Evolutionary conservation across 164 flowering plant genomes (phyloP).

Genomic region (Piper longum): DNA sequence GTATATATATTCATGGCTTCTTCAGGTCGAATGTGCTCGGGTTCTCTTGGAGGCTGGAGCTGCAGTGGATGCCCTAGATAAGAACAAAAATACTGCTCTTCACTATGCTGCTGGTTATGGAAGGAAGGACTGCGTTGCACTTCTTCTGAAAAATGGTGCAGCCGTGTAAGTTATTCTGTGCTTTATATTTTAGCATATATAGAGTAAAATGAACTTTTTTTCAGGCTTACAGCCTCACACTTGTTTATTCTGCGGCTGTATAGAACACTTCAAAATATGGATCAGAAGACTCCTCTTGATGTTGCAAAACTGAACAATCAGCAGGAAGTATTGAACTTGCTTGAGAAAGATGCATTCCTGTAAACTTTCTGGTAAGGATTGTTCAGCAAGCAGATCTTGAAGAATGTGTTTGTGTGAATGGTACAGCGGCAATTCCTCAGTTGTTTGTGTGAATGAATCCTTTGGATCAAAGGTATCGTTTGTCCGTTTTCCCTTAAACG

Average conservation of each 20-base stretch:
- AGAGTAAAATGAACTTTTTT: too few relatives aligned
- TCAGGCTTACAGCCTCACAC: not conserved
- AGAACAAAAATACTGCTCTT: conserved; percentile 90
- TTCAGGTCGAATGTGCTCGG: conserved; percentile 72
- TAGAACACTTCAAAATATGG: conserved; percentile 94
- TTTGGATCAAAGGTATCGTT: not conserved
- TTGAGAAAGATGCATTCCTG: conserved; percentile 89
- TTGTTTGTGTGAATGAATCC: not conserved
- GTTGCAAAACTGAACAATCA: conserved; percentile 94
- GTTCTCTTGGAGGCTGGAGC: conserved; percentile 83
- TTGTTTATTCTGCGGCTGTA: not conserved
- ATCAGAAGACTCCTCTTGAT: conserved; percentile 88
- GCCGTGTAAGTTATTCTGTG: conserved; percentile 59
- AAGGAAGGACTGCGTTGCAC: conserved; percentile 90
- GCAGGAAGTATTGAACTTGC: conserved; percentile 71
- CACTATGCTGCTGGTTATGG: conserved; percentile 99
- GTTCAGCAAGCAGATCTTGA: not conserved
- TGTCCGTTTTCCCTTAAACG: not conserved
- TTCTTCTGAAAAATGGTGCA: conserved; percentile 76
- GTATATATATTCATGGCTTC: not conserved
- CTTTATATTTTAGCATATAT: not conserved
- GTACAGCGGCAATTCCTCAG: not conserved
- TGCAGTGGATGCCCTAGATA: conserved; percentile 72
- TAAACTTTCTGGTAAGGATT: conserved; percentile 10
- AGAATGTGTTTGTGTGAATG: not conserved